These are phyloP conservation scores for Cyberlindnera galapagoensis DNA, from an alignment of 805 yeast species.

Conservation along the genomic window DNA sequence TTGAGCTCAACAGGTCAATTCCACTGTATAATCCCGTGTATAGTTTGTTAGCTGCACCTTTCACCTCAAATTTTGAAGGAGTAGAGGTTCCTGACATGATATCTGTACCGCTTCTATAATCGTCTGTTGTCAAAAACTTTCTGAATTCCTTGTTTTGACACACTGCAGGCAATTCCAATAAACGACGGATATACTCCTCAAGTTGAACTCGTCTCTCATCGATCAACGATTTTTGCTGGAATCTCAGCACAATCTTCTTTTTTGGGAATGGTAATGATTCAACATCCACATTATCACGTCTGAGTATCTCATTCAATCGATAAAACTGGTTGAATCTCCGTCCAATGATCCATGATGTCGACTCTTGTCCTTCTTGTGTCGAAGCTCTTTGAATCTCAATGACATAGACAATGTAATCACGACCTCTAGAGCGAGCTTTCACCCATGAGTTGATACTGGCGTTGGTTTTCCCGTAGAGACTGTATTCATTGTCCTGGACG, in stretches of 20 bases:
- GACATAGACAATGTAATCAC: conserved; percentile 62
- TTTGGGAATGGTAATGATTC: conserved; percentile 48
- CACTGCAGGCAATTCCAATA: conserved; percentile 58
- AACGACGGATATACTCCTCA: conserved; percentile 51
- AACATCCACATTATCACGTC: conserved; percentile 43
- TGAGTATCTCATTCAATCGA: conserved; percentile 60
- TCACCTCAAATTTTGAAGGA: conserved; percentile 9
- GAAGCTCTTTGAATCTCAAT: conserved; percentile 61
- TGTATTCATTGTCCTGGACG: conserved; percentile 77
- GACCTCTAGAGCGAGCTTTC: conserved; percentile 45
- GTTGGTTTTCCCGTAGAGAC: conserved; percentile 60
- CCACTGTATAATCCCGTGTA: conserved; percentile 17
- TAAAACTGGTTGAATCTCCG: conserved; percentile 82
- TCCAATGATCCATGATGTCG: conserved; percentile 88
- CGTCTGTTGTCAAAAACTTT: conserved; percentile 53
- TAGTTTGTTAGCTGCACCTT: conserved; percentile 17
- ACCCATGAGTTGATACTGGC: conserved; percentile 45
- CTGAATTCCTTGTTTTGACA: conserved; percentile 71
- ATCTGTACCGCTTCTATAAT: conserved; percentile 9
- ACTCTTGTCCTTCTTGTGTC: conserved; percentile 35
- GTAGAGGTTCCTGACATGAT: conserved; percentile 3
- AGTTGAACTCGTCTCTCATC: conserved; percentile 58
- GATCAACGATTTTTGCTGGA: conserved; percentile 55
- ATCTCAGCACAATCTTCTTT: conserved; percentile 60
- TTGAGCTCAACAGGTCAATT: conserved; percentile 8